Evolutionary conservation across 352 stramenopile genomes (phyloP).

Genomic region (Pythium sukuiense): DNA sequence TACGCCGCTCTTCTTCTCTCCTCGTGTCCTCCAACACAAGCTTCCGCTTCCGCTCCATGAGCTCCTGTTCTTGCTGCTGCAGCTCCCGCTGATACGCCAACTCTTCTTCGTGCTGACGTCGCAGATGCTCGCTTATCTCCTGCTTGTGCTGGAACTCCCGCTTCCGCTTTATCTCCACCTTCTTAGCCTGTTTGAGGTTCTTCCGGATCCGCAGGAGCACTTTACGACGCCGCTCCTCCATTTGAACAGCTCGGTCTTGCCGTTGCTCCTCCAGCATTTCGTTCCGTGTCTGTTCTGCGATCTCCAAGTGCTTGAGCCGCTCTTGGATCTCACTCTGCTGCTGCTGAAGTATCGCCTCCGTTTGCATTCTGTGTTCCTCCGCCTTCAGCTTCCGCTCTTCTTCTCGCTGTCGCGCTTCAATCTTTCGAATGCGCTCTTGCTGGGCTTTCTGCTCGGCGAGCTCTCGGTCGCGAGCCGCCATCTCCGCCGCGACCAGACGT

Average conservation of each 20-base stretch:
- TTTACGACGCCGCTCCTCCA: slow-evolving; percentile 60
- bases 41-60: slow-evolving; percentile 68
- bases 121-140: slow-evolving; percentile 48
- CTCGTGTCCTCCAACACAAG: slow-evolving; percentile 67
- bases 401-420: slow-evolving; percentile 70
- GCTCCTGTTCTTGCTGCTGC: slow-evolving; percentile 63
- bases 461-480: slow-evolving; percentile 71
- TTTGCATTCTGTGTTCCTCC: slow-evolving; percentile 64
- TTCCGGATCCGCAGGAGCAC: slow-evolving; percentile 66
- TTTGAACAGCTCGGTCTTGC: slow-evolving; percentile 55
- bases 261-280: slow-evolving; percentile 76
- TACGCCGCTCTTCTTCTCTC: slow-evolving; percentile 76
- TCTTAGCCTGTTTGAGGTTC: slow-evolving; percentile 66
- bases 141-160: slow-evolving; percentile 67
- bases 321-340: slow-evolving; percentile 70
- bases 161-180: slow-evolving; percentile 64
- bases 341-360: slow-evolving; percentile 52
- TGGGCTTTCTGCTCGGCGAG: slow-evolving; percentile 77
- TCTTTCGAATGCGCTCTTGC: slow-evolving; percentile 59
- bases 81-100: slow-evolving; percentile 52
- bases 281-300: slow-evolving; percentile 64
- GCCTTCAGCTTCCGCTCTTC: slow-evolving; percentile 76
- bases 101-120: slow-evolving; percentile 63
- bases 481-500: slow-evolving; percentile 58
- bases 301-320: slow-evolving; percentile 54